Conservation (phyloP, 2,329 filamentous ascomycete species). For the Moelleriella libera region DNA sequence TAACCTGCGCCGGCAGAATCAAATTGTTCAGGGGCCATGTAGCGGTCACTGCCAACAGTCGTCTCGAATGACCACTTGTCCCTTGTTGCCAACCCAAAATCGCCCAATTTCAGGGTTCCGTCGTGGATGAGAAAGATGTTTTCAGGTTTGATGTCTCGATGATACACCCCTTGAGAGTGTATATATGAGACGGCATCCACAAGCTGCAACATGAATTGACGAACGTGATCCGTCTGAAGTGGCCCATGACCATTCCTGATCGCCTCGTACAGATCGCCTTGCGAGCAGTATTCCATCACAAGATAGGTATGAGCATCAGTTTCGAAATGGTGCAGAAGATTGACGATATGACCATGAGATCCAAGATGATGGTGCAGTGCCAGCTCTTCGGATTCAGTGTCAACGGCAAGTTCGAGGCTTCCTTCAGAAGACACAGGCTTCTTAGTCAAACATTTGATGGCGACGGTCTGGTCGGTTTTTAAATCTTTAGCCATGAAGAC, state of each 20-base stretch:
- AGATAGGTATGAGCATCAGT: slow-evolving; percentile 81
- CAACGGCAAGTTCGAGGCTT: slow-evolving; percentile 53
- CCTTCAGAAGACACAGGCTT: slow-evolving; percentile 45
- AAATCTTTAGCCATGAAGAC: slow-evolving; percentile 85
- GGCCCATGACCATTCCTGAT: slow-evolving; percentile 82
- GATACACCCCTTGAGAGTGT: slow-evolving; percentile 82
- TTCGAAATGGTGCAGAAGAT: slow-evolving; percentile 81
- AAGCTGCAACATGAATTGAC: slow-evolving; percentile 92
- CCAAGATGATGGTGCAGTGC: slow-evolving; percentile 68
- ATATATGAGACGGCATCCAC: slow-evolving; percentile 82
- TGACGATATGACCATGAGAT: slow-evolving; percentile 83
- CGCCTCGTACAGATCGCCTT: slow-evolving; percentile 93
- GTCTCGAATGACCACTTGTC: slow-evolving; percentile 85
- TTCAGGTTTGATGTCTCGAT: slow-evolving; percentile 98
- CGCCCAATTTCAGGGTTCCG: slow-evolving; percentile 88
- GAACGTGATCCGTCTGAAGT: slow-evolving; percentile 88
- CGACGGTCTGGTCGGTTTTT: slow-evolving; percentile 64
- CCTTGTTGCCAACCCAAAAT: slow-evolving; percentile 85
- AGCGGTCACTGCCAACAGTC: slow-evolving; percentile 91
- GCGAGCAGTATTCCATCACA: slow-evolving; percentile 87
- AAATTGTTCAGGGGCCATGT: slow-evolving; percentile 98
- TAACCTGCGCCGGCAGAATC: slow-evolving; percentile 80
- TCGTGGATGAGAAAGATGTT: slow-evolving; percentile 89
- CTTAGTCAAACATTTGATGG: slow-evolving; percentile 95
- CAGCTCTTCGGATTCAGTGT: slow-evolving; percentile 72